Conservation (phyloP, 2,329 filamentous ascomycete species). For the Botryotinia calthae region DNA sequence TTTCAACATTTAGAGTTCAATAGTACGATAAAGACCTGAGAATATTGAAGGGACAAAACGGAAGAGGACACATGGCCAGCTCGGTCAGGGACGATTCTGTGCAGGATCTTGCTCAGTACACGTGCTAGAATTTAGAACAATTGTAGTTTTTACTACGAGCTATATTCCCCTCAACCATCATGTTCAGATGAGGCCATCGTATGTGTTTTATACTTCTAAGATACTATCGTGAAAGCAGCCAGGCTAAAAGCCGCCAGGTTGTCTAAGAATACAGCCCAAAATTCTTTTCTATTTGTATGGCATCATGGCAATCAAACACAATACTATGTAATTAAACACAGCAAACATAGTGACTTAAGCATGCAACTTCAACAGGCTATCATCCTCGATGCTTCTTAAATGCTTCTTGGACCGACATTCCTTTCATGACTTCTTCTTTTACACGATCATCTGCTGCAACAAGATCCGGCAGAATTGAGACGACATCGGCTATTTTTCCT, state of each 20-base stretch:
- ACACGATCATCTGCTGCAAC: constrained; percentile 55
- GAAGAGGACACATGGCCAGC: neutral
- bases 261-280: neutral
- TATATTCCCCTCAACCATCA: neutral
- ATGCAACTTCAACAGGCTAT: neutral
- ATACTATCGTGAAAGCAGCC: neutral
- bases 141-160: neutral
- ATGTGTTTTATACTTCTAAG: neutral
- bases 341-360: neutral
- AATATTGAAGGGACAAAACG: neutral
- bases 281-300: neutral
- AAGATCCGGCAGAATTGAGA: constrained; percentile 48
- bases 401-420: constrained; percentile 62
- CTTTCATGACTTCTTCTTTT: constrained; percentile 62
- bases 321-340: neutral
- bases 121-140: neutral
- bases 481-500: constrained; percentile 56
- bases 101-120: neutral
- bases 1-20: neutral
- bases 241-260: neutral
- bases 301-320: neutral
- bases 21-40: neutral
- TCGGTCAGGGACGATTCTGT: neutral
- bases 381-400: constrained; percentile 49
- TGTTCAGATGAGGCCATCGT: neutral